These are phyloP conservation scores for Cryptococcus floricola DNA, from an alignment of 1,284 basidiomycete species.

Conservation along the genomic window DNA sequence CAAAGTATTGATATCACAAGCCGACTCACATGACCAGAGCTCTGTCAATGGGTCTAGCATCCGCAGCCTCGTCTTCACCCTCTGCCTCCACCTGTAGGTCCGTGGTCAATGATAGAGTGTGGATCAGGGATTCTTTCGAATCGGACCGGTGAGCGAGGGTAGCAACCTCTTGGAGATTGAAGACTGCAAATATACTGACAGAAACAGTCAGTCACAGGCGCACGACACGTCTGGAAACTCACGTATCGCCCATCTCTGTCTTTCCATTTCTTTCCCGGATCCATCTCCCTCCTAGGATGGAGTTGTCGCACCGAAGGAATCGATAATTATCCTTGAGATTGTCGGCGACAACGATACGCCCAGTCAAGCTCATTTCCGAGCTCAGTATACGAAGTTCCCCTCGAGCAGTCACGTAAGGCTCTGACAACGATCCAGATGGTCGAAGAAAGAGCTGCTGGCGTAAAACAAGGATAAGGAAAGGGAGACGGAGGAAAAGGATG, in stretches of 20 bases:
- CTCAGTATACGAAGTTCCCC: constrained; percentile 66
- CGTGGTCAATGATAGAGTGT: constrained; percentile 22
- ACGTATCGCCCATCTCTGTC: constrained; percentile 54
- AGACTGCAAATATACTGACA: constrained; percentile 76
- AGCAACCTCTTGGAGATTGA: constrained; percentile 77
- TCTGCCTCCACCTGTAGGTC: constrained; percentile 21
- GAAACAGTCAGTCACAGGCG: neutral
- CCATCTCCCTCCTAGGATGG: constrained; percentile 85
- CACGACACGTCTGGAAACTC: constrained; percentile 14
- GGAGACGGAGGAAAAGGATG: constrained; percentile 29
- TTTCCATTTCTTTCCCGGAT: constrained; percentile 47
- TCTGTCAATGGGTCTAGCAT: constrained; percentile 11
- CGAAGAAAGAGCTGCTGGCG: constrained; percentile 32
- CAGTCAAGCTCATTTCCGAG: constrained; percentile 67
- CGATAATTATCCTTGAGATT: constrained; percentile 60
- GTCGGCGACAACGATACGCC: constrained; percentile 71
- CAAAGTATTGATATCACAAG: neutral
- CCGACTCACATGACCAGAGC: constrained; percentile 34
- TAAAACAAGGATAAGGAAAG: constrained; percentile 28
- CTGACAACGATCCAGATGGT: constrained; percentile 6
- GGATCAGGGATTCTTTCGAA: constrained; percentile 18
- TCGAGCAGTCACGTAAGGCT: constrained; percentile 54
- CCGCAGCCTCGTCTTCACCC: constrained; percentile 6
- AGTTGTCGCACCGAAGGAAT: constrained; percentile 81
- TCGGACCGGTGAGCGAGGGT: constrained; percentile 57